Conservation (phyloP, 805 yeast genomes). For the Saturnispora mendoncae region DNA sequence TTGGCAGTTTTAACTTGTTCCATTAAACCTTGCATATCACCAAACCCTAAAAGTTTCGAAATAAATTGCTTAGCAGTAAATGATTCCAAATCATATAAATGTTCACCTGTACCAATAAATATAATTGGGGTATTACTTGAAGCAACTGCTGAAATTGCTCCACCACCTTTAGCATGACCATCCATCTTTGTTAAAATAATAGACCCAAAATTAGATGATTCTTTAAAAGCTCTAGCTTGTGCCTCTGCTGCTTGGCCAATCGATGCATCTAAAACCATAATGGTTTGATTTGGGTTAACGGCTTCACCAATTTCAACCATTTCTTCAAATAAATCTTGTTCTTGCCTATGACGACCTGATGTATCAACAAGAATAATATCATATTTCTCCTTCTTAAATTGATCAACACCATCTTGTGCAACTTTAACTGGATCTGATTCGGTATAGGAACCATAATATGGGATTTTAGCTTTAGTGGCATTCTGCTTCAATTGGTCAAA, state of each 20-base stretch:
- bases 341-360: conserved; percentile 96
- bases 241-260: conserved; percentile 98
- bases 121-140: conserved; percentile 92
- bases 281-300: conserved; percentile 89
- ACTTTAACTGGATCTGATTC: conserved; percentile 94
- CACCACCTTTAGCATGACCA: conserved; percentile 99
- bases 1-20: conserved; percentile 88
- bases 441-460: conserved; percentile 89
- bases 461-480: conserved; percentile 90
- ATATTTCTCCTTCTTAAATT: conserved; percentile 83
- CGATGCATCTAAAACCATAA: conserved; percentile 95
- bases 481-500: conserved; percentile 97
- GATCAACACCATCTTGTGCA: conserved; percentile 83
- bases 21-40: conserved; percentile 87
- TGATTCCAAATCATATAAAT: conserved; percentile 83
- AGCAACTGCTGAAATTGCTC: conserved; percentile 98
- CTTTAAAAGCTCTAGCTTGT: conserved; percentile 91
- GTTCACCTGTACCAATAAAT: conserved; percentile 98
- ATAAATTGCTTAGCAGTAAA: conserved; percentile 85
- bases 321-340: conserved; percentile 80
- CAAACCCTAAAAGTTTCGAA: conserved; percentile 89
- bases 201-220: conserved; percentile 87
- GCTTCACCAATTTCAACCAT: conserved; percentile 89
- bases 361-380: conserved; percentile 95
- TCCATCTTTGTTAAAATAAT: conserved; percentile 94